Evolutionary conservation across 352 stramenopile genomes (phyloP).

Genomic region (Phytophthora citricola): DNA sequence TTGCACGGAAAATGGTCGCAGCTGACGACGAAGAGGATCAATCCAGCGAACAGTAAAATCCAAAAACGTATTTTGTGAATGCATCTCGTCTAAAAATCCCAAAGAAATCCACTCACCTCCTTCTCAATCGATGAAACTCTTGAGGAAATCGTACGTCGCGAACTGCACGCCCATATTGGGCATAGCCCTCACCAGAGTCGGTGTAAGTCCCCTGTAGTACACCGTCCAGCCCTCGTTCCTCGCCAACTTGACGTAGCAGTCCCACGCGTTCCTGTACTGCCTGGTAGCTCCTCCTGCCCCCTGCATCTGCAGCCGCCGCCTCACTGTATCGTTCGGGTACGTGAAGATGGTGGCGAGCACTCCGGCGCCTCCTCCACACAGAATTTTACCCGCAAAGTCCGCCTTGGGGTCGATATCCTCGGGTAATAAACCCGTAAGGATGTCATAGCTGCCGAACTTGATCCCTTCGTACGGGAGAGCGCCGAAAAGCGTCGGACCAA

Average conservation of each 20-base stretch:
- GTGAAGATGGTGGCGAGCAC: conserved; percentile 88
- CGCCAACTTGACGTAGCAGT: conserved; percentile 81
- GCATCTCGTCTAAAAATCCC: conserved; percentile 7
- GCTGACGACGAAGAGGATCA: conserved; percentile 32
- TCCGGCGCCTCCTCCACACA: conserved; percentile 80
- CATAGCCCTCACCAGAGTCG: conserved; percentile 85
- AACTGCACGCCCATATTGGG: conserved; percentile 91
- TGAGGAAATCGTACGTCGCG: conserved; percentile 85
- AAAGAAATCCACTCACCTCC: neutral
- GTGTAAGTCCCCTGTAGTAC: conserved; percentile 79
- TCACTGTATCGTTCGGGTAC: conserved; percentile 91
- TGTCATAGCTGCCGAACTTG: conserved; percentile 83
- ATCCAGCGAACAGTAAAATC: conserved; percentile 1
- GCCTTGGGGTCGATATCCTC: conserved; percentile 66
- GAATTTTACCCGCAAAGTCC: conserved; percentile 69
- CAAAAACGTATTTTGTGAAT: conserved; percentile 13
- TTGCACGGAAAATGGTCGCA: conserved; percentile 59
- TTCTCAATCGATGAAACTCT: conserved; percentile 43
- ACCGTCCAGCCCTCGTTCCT: conserved; percentile 68
- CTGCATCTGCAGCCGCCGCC: conserved; percentile 88
- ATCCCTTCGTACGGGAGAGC: conserved; percentile 85
- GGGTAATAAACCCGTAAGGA: conserved; percentile 63
- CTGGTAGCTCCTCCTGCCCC: conserved; percentile 61
- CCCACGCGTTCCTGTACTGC: conserved; percentile 74
- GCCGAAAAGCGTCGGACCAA: conserved; percentile 72